A percentile compares a stretch with the other conserved stretches of the same genome.
These are phyloP conservation scores for Ceratocystis destructans DNA, from an alignment of 2,329 filamentous ascomycete species.

Conservation along the genomic window DNA sequence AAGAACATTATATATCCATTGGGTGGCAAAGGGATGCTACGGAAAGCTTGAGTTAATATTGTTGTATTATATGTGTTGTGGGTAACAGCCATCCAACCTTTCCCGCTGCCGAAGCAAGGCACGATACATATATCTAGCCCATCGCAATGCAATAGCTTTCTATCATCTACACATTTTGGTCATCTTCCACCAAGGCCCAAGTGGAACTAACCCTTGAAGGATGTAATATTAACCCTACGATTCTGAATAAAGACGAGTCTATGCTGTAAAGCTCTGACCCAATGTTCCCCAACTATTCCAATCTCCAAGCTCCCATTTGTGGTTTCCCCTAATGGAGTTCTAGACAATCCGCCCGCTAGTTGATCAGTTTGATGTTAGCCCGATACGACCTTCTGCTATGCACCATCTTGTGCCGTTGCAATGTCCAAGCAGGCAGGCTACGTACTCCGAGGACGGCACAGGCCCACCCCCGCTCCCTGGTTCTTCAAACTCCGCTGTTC, in stretches of 20 bases:
- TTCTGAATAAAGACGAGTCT: neutral
- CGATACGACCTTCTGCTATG: neutral
- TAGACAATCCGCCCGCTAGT: neutral
- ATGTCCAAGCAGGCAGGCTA: neutral
- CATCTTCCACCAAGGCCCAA: neutral
- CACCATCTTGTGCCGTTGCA: neutral
- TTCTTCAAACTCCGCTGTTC: too few relatives aligned
- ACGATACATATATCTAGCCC: neutral
- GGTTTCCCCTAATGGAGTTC: neutral
- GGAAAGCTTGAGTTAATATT: too few relatives aligned
- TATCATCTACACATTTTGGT: neutral
- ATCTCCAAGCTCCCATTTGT: neutral
- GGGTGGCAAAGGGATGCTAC: too few relatives aligned
- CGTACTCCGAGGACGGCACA: neutral
- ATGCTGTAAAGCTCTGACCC: too few relatives aligned
- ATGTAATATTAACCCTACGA: neutral
- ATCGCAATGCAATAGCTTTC: neutral
- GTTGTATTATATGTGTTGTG: too few relatives aligned
- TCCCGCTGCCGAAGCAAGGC: too few relatives aligned
- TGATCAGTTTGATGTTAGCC: too few relatives aligned
- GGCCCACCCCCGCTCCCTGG: too few relatives aligned
- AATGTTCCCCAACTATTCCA: neutral
- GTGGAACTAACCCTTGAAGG: neutral
- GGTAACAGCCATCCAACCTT: too few relatives aligned
- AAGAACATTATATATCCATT: too few relatives aligned